Evolutionary conservation across 208 protist genomes (phyloP), one percentile per base, ranked within the genome.

Genomic region (Crithidia fasciculata): DNA sequence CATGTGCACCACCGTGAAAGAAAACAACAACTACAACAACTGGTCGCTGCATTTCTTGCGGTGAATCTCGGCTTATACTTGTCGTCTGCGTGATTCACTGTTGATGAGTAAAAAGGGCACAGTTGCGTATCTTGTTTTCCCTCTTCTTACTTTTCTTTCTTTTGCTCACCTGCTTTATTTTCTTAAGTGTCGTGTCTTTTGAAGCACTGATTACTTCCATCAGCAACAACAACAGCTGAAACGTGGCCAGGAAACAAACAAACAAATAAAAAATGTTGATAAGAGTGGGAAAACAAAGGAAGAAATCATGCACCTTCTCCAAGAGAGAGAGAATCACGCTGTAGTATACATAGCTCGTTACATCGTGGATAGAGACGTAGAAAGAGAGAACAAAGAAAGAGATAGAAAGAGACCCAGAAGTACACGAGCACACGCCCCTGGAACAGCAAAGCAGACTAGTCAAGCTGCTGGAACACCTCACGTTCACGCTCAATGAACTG

Each of bases 401-500:
- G 60, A 62, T 69, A 74, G 54, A 69, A 58, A 72, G 55, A 66
- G 15, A 39, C 2, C 6, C 53, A 16, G 36, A 59, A 19, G 15
- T 45, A 13, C n/a, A 19, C 44, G 9, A 53, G 37, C 18, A 55
- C 55, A 36, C 64, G 8, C 4, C 6, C 50, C 39, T 28, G 28
- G 28, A 28, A 28, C 28, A 28, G 28, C 28, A 28, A 1, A 28
- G 28, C 28, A 28, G 28, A 28, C 28, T 28, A 70, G 53, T 63
- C 41, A 4, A 69, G 37, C 45, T 78, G 74, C 58, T 68, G 16
- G 6, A 72, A 71, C 40, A 78, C 63, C 19, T 70, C 67, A 12
- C 79, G 69, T 40, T 70, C 58, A 8, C 59, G 69, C 41, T 83
- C 67, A 66, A 80, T 83, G 59, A 79, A 76, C 57, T 80, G 64